A percentile compares a stretch with the other conserved stretches of the same genome.
These are phyloP conservation scores for Candida frijolesensis DNA, from an alignment of 1,139 yeast genomes.

Conservation along the genomic window DNA sequence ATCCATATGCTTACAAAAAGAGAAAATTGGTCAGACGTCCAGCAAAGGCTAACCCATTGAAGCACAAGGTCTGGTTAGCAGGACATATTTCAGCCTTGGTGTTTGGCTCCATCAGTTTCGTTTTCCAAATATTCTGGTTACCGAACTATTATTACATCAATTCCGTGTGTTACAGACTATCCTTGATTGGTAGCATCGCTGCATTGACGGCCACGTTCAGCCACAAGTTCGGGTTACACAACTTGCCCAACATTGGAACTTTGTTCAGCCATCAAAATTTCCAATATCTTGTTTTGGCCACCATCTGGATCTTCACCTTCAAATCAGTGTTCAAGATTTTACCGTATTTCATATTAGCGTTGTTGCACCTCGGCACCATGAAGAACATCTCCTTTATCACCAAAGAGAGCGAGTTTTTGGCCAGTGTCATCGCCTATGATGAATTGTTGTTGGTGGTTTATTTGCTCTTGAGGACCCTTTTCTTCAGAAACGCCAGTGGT, in stretches of 20 bases:
- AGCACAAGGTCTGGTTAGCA: conserved; percentile 57
- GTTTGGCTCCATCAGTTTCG: conserved; percentile 51
- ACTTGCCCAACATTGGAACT: conserved; percentile 57
- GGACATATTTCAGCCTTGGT: conserved; percentile 58
- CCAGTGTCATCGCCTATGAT: conserved; percentile 58
- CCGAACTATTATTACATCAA: conserved; percentile 48
- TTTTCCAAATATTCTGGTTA: conserved; percentile 51
- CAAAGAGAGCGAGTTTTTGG: conserved; percentile 40
- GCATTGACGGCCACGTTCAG: conserved; percentile 57
- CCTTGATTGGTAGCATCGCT: conserved; percentile 57
- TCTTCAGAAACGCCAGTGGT: conserved; percentile 69
- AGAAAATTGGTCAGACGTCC: conserved; percentile 44
- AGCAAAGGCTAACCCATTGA: conserved; percentile 39
- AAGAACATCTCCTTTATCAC: conserved; percentile 45
- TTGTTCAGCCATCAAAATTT: conserved; percentile 69
- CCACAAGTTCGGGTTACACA: conserved; percentile 57
- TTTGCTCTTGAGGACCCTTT: conserved; percentile 57
- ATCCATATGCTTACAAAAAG: conserved; percentile 26
- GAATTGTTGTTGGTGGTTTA: conserved; percentile 58
- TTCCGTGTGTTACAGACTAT: conserved; percentile 50
- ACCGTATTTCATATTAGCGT: conserved; percentile 59
- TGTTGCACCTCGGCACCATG: conserved; percentile 52
- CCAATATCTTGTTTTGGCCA: conserved; percentile 58
- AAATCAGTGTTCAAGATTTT: conserved; percentile 64
- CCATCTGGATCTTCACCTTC: conserved; percentile 65